phyloP scores from a whole-genome alignment of 2,329 filamentous ascomycete species.

The Fusarium acutatum region DNA sequence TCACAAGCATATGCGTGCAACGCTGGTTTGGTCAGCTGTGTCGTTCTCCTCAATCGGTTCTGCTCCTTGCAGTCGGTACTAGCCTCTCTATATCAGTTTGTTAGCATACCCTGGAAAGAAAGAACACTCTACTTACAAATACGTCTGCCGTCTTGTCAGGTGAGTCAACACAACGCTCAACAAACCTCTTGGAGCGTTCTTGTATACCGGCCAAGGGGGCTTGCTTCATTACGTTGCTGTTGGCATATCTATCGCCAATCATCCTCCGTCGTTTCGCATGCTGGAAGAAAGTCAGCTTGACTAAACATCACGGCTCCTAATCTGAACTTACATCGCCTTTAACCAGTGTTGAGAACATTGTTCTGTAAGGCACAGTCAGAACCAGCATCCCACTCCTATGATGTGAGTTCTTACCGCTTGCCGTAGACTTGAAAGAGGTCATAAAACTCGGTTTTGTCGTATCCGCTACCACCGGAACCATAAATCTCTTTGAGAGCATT shows the following conservation, averaged over 20 bases:
- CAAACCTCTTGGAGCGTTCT: constrained; percentile 64
- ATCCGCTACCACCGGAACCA: constrained; percentile 67
- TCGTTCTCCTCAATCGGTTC: neutral
- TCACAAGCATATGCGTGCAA: constrained; percentile 76
- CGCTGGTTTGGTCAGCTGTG: constrained; percentile 38
- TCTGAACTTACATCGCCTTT: constrained; percentile 58
- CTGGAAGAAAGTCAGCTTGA: constrained; percentile 45
- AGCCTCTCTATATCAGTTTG: constrained; percentile 42
- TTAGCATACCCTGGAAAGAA: constrained; percentile 5
- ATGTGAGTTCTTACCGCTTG: constrained; percentile 54
- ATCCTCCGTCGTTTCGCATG: constrained; percentile 70
- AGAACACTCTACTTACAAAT: constrained; percentile 58
- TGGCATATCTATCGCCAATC: constrained; percentile 73
- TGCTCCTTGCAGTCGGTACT: constrained; percentile 2
- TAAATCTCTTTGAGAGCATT: constrained; percentile 71
- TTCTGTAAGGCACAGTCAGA: constrained; percentile 47
- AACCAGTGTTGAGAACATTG: constrained; percentile 67
- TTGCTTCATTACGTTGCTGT: constrained; percentile 69
- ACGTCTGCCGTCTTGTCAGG: constrained; percentile 62
- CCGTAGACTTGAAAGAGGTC: constrained; percentile 67
- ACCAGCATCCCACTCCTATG: too few species aligned
- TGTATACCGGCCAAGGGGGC: constrained; percentile 65
- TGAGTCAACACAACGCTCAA: constrained; percentile 59
- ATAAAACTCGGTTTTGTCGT: constrained; percentile 73
- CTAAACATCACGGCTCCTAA: neutral